Percentiles rank a stretch among this genome's conserved stretches.
These are phyloP conservation scores for Avena eriantha DNA, from an alignment of 176 grass and related monocot species.

Conservation along the genomic window DNA sequence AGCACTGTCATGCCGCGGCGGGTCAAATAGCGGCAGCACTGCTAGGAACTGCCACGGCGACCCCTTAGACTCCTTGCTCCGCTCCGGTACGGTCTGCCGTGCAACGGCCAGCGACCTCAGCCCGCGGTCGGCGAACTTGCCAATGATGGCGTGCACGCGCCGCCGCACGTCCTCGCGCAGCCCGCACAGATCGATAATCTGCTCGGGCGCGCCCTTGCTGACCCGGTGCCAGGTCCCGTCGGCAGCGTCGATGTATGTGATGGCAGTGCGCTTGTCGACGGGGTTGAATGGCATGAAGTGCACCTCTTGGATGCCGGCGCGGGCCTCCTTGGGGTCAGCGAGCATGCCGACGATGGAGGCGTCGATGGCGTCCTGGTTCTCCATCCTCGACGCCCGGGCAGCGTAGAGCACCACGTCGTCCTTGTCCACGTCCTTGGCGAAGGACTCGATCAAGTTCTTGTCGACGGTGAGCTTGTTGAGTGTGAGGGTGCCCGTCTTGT, in stretches of 20 bases:
- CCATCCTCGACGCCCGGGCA: slow-evolving; percentile 59
- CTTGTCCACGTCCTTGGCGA: slow-evolving; percentile 56
- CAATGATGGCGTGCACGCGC: slow-evolving; percentile 62
- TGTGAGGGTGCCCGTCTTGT: slow-evolving; percentile 95
- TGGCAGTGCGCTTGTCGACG: slow-evolving; percentile 82
- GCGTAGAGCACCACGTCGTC: slow-evolving; percentile 59
- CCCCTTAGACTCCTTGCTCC: slow-evolving; percentile 61
- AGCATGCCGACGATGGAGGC: slow-evolving; percentile 60
- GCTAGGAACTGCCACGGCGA: slow-evolving; percentile 79
- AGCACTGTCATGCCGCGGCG: slow-evolving; percentile 75
- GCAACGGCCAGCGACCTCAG: slow-evolving; percentile 67
- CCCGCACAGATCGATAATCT: slow-evolving; percentile 80
- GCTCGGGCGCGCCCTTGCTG: slow-evolving; percentile 86
- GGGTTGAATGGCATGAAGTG: slow-evolving; percentile 97
- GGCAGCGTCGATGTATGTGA: slow-evolving; percentile 71
- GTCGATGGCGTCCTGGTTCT: slow-evolving; percentile 96
- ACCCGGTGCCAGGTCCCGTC: slow-evolving; percentile 67
- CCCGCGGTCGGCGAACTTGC: slow-evolving; percentile 64
- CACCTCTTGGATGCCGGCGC: slow-evolving; percentile 73
- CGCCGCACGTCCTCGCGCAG: slow-evolving; percentile 47
- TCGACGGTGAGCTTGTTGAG: slow-evolving; percentile 86
- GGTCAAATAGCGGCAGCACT: slow-evolving; percentile 79
- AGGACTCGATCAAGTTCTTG: slow-evolving; percentile 67
- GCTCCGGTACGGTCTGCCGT: slow-evolving; percentile 62
- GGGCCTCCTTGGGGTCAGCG: slow-evolving; percentile 46